These are phyloP conservation scores for Bisporella sp. DNA, from an alignment of 2,329 filamentous ascomycete genomes.

Conservation along the genomic window DNA sequence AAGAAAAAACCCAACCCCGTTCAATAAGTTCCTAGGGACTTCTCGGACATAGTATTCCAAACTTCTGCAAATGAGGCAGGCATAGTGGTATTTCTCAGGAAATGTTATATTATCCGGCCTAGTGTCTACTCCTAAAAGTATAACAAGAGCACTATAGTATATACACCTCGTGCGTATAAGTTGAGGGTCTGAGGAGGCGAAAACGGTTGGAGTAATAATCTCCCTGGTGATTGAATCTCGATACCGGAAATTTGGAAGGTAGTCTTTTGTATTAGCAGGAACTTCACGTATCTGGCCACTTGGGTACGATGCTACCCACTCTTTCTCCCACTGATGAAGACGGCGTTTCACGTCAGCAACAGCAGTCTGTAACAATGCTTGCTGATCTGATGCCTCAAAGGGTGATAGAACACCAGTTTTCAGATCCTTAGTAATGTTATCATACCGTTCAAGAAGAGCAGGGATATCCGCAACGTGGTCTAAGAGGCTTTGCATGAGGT, in stretches of 20 bases:
- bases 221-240: neutral
- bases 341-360: neutral
- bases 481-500: neutral
- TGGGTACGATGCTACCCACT: neutral
- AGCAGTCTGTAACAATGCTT: neutral
- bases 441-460: neutral
- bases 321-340: neutral
- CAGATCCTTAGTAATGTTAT: neutral
- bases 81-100: neutral
- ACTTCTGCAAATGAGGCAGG: neutral
- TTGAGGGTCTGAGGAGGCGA: neutral
- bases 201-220: neutral
- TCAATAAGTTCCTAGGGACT: neutral
- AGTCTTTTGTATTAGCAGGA: neutral
- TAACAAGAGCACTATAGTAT: neutral
- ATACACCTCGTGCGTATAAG: neutral
- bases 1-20: neutral
- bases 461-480: neutral
- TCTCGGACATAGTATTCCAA: neutral
- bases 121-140: neutral
- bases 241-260: neutral
- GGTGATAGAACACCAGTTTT: neutral
- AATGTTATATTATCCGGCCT: neutral
- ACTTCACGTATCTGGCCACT: neutral
- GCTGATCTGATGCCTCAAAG: neutral